Evolutionary conservation across 148 eudicot species (phyloP).

Genomic region (Silene uniflora): DNA sequence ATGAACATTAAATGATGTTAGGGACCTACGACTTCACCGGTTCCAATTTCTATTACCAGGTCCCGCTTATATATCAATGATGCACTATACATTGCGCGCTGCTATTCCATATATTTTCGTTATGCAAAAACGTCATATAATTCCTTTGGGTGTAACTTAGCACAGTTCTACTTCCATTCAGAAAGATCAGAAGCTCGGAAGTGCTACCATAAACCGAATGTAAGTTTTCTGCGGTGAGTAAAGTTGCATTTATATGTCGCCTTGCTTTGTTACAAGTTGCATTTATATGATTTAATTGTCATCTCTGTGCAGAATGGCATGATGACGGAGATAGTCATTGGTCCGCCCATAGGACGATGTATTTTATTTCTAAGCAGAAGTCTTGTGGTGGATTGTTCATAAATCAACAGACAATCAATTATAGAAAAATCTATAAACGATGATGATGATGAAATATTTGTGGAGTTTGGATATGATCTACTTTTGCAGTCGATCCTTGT

Average conservation of each 20-base stretch:
- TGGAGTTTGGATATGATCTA: conserved; percentile 5
- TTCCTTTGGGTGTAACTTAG: conserved; percentile 24
- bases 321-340: conserved; percentile 1
- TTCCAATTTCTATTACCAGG: conserved; percentile 26
- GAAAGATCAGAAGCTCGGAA: conserved; percentile 17
- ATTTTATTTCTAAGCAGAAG: conserved; percentile 1
- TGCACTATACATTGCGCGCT: conserved; percentile 17
- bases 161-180: conserved; percentile 23
- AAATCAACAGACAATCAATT: background rate
- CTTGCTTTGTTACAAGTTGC: background rate
- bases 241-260: background rate
- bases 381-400: conserved; percentile 16
- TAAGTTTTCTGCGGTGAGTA: conserved; percentile 13
- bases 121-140: conserved; percentile 20
- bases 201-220: conserved; percentile 17
- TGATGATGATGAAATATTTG: conserved; percentile 2
- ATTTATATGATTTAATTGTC: background rate
- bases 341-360: conserved; percentile 2
- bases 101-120: conserved; percentile 19
- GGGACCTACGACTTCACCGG: conserved; percentile 6
- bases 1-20: conserved; percentile 71
- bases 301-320: conserved; percentile 25
- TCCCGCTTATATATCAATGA: conserved; percentile 5
- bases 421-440: conserved; percentile 7
- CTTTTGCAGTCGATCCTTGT: background rate